Percentiles rank a stretch among this genome's conserved stretches.
Evolutionary conservation across 2,329 filamentous ascomycete species (phyloP).

Genomic region (Paramyrothecium sp.): DNA sequence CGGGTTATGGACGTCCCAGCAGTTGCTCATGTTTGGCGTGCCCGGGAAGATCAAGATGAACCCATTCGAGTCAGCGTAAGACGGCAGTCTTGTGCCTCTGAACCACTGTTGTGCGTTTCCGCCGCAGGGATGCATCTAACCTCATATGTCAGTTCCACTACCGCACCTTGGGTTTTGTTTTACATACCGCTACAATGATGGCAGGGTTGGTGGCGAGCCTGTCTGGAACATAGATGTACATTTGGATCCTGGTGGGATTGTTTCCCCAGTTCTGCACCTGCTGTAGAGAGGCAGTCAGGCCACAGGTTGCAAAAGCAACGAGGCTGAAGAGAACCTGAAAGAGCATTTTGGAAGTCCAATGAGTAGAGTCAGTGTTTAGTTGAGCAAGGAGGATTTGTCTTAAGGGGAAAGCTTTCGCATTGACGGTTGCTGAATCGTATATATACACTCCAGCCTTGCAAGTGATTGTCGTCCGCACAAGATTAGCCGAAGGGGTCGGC

Average conservation of each 20-base stretch:
- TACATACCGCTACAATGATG: slow-evolving; percentile 1
- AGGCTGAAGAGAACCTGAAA: neutral
- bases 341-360: neutral
- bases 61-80: slow-evolving; percentile 38
- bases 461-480: too few relatives aligned
- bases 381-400: neutral
- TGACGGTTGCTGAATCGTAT: too few relatives aligned
- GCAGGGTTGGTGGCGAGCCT: neutral
- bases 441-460: too few relatives aligned
- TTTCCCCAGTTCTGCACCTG: neutral
- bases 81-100: slow-evolving; percentile 11
- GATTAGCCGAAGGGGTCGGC: too few relatives aligned
- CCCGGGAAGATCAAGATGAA: slow-evolving; percentile 39
- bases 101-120: slow-evolving; percentile 2
- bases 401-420: too few relatives aligned
- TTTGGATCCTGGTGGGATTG: slow-evolving; percentile 1
- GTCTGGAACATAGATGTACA: slow-evolving; percentile 2
- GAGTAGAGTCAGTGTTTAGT: neutral
- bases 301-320: neutral
- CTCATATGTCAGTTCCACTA: neutral
- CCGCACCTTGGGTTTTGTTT: neutral
- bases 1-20: slow-evolving; percentile 50
- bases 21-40: slow-evolving; percentile 24
- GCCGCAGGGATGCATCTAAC: neutral
- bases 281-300: neutral